These are phyloP conservation scores for Orbilia ellipsospora DNA, from an alignment of 2,329 filamentous ascomycete species.

Conservation along the genomic window DNA sequence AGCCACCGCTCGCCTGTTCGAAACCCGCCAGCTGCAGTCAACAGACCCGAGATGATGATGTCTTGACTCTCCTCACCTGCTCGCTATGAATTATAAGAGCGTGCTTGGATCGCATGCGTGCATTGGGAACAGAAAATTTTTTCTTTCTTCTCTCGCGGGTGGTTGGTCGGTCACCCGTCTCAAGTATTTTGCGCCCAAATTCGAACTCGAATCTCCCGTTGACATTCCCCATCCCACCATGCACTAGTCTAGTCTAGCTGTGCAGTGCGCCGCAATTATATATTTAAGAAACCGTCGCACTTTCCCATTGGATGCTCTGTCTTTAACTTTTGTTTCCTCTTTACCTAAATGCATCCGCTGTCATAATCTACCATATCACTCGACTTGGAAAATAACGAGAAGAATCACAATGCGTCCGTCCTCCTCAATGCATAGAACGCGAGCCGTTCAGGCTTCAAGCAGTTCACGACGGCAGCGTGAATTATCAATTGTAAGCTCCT, in stretches of 20 bases:
- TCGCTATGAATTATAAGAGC: conserved; percentile 33
- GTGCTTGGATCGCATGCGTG: conserved; percentile 23
- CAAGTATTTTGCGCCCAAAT: conserved; percentile 11
- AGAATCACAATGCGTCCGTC: conserved; percentile 27
- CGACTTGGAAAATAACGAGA: background rate
- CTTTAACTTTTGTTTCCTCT: background rate
- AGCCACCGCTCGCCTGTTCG: background rate
- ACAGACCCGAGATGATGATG: conserved; percentile 2
- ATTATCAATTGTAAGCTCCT: conserved; percentile 49
- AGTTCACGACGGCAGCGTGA: conserved; percentile 19
- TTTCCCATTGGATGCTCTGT: conserved; percentile 21
- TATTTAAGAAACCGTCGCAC: conserved; percentile 18
- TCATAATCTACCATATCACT: conserved; percentile 18
- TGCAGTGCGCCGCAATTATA: conserved; percentile 6
- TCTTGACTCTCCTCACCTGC: conserved; percentile 11
- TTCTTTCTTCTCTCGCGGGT: conserved; percentile 33
- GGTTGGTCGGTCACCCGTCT: conserved; percentile 40
- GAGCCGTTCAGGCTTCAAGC: conserved; percentile 10
- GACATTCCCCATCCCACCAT: background rate
- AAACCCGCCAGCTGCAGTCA: conserved; percentile 15
- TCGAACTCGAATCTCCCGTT: background rate
- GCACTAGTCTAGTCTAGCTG: conserved; percentile 5
- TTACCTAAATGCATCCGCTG: conserved; percentile 30
- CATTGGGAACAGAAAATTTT: conserved; percentile 16
- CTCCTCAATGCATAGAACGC: conserved; percentile 27